These are phyloP conservation scores for Plasmodium malariae DNA, from an alignment of 169 alveolate species.

Conservation along the genomic window DNA sequence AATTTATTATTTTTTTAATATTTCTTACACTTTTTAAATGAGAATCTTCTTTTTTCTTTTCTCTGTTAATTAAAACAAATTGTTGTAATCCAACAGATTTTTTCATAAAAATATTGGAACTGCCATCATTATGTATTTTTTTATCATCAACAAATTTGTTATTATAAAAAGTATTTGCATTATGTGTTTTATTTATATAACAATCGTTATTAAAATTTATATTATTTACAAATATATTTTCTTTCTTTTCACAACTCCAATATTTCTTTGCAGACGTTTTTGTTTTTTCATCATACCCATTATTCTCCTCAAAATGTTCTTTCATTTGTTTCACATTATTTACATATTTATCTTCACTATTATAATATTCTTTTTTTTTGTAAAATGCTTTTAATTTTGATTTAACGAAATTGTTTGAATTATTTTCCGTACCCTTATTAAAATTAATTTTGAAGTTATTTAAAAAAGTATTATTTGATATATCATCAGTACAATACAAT, in stretches of 20 bases:
- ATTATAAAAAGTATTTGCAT: constrained; percentile 18
- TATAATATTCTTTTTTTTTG: constrained; percentile 18
- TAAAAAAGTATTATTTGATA: constrained; percentile 3
- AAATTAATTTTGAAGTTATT: neutral
- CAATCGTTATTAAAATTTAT: neutral
- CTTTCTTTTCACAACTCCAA: constrained; percentile 1
- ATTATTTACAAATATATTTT: constrained; percentile 5
- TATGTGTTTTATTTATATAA: constrained; percentile 20
- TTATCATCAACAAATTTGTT: constrained; percentile 18
- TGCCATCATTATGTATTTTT: constrained; percentile 19
- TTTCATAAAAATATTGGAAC: constrained; percentile 16
- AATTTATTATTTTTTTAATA: constrained; percentile 71
- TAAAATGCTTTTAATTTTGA: neutral
- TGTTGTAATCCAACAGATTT: constrained; percentile 1
- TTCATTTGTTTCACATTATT: neutral
- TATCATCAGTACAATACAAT: neutral
- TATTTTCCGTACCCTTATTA: neutral
- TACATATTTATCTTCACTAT: neutral
- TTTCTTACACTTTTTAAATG: constrained; percentile 58
- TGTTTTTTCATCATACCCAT: neutral
- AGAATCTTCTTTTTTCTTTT: constrained; percentile 42
- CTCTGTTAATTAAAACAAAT: neutral
- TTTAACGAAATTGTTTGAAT: neutral
- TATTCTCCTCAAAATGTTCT: constrained; percentile 20
- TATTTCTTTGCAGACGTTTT: constrained; percentile 2